Evolutionary conservation across 148 eudicot species (phyloP), one percentile per base, ranked within the genome.

Genomic region (Tetragonia tetragonoides): DNA sequence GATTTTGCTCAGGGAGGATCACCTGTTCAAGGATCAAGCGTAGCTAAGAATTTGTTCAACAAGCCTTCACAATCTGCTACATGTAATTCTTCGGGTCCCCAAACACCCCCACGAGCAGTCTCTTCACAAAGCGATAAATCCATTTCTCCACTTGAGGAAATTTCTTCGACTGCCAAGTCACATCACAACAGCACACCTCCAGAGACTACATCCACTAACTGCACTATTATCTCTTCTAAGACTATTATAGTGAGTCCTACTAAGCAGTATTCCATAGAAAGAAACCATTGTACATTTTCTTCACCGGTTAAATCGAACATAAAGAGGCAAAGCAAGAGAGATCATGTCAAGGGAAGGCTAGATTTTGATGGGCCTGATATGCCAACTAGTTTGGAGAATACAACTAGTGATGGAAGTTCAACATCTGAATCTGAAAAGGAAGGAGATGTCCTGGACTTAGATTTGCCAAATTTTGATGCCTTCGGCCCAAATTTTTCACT

Each of bases 331-430:
- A 83, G 65, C 81, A 88, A 42, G 77, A 83, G 93, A 82, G 92
- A 89, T 44, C 89, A 90, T 75, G 93, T 92, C 67, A 95, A 92
- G 83, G 93, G 99, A 60, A 91, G 97, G 86, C 89, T 95, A 16
- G 87, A 95, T 81, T 95, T 95, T 80, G 97, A 88, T 72, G 75
- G 87, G 56, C 76, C 94, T 75, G 93, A 91, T 23, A 63, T 76
- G 44, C 87, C 82, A 63, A 59, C 51, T 17, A 79, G 81, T 46
- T 62, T 84, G 21, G 89, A 81, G 68, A 83, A 79, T 72, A 77
- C 81, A 65, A 79, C 59, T 44, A 71, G 84, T 73, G 86, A 87
- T 76, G 86, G 76, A 68, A 75, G 73, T 84, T 64, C 84, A 7
- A 79, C 82, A 42, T 86, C 92, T 70, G 87, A 83, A 76, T 85